Base-by-base conservation (phyloP, 1,284 basidiomycete species). In the Microbotryomycetes sp. region DNA sequence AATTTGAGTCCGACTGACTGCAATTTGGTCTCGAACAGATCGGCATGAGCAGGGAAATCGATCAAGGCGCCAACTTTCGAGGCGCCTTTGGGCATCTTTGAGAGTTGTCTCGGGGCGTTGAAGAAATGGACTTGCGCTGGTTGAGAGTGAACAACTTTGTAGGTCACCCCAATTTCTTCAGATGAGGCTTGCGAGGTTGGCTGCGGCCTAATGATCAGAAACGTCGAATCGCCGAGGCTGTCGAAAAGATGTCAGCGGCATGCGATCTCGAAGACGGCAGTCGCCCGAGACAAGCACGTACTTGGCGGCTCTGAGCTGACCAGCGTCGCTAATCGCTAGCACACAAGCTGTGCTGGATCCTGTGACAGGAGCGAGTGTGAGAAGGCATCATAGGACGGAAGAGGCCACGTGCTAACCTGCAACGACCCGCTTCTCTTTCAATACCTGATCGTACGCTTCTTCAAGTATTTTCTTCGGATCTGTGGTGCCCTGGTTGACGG, bases 331-430 rank as follows among this genome's bases (percentile, higher is more conserved):
- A 71, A 93, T 75, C 47, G 83, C 87, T 29, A 91, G 74, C 31
- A 93, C 76, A 72, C 88, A 90, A 16, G 88, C 89, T 0, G 90
- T 93, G 71, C 89, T 91, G 19, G 89, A 89, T 54, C 91, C 89
- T 89, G 2, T 1, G 28, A 25, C 3, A 16, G 5, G 12, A n/a
- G 22, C 0, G 7, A 2, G 23, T 1, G 6, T 4, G 12, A 42
- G 36, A 22, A 26, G 19, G 25, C 16, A 25, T 31, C 0, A 9
- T 4, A 6, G 9, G 28, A 28, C 19, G 25, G 9, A 15, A 16
- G 16, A 31, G 6, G 12, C 15, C 29, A 23, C 16, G 4, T 7
- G 73, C 82, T 70, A 59, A 88, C 88, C 88, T 56, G 87, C 89
- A 68, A 83, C 75, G 5, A 93, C 86, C 28, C 76, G 77, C 58